Evolutionary conservation across 306 rosid genomes (phyloP), one percentile per base, ranked within the genome.

Genomic region (Gastrolobium villosum): DNA sequence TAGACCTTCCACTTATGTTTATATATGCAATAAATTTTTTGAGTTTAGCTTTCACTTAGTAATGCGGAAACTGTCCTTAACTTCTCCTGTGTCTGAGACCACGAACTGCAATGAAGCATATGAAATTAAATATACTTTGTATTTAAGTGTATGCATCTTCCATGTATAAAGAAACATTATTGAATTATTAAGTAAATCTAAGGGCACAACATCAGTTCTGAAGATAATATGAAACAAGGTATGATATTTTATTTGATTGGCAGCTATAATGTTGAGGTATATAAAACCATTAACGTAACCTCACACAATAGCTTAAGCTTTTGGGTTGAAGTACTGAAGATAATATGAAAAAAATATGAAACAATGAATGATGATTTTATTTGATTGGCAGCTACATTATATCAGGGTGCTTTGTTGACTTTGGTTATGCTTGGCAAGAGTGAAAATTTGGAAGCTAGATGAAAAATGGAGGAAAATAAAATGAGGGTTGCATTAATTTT

Each of bases 11-110:
- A 37, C 36, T 81, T 56, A 3, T 61, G 13, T 37, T 52, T 7
- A 2, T 34, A 2, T 28, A 15, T 26, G 39, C 6, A 5, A 5
- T 3, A 4, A 60, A 3, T 11, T 13, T 34, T 83, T 60, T 65
- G 14, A 5, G 50, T 6, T 36, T 3, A 48, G 30, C 65, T 78
- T 20, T 74, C 57, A 78, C 86, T 87, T 87, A 87, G 84, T 89
- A 32, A 94, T 88, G 56, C 46, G 88, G 83, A 94, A 94, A 34
- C 87, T 88, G 62, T 90, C 97, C 46, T 77, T 79, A 32, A 88
- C 84, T 64, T 74, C 81, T 80, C 64, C 77, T 55, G 89, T 87
- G 3, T 40, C 72, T 43, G 96, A 79, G 9, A 50, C 75, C 54
- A 94, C 96, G 57, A 90, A 82, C 98, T 94, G 91, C 80, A 78